Evolutionary conservation across 176 grass and related monocot genomes (phyloP), one percentile per base, ranked within the genome.

Genomic region (Oryza rufipogon): DNA sequence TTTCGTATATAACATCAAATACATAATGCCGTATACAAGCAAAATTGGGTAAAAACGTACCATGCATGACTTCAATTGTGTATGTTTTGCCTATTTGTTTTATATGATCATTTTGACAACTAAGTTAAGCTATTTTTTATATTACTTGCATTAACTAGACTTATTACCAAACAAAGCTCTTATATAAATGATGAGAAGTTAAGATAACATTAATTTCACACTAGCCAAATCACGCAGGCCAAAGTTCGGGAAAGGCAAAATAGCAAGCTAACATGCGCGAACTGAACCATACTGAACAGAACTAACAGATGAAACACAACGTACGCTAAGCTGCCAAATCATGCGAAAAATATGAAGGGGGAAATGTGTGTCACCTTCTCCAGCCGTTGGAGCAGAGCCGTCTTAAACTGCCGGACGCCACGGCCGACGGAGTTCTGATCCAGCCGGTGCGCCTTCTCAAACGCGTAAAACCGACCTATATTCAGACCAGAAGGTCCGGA

Each of bases 391-490:
- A 98, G 77, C 58, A 98, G 83, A 68, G 87, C 80, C 13, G 96
- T 98, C 87, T 98, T 98, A 71, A 95, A 98, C 79, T 98, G 96
- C 20, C 93, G 84, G 68, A 98, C 93, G n/a, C 96, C 96, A 87
- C 93, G 96, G 10, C 96, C 93, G 7, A 80, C 82, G 2, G 96
- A 98, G 85, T 81, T 95, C 10, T 94, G 96, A 81, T 95, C 96
- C 19, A 98, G 70, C 77, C 91, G 73, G 63, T 98, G 96, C 12
- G 93, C 92, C 87, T 98, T 98, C 80, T 98, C 96, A 10, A 98
- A 98, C 2, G 93, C 93, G 77, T 98, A 95, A 66, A 98, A 98
- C 33, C 93, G 93, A 88, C 92, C 96, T 98, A 34, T 19, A n/a
- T 80, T 80, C 41, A 4, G 34, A 83, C n/a, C 58, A 9, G n/a